These are phyloP conservation scores for Nakazawaea laoshanensis DNA, from an alignment of 805 yeast genomes.

Conservation along the genomic window DNA sequence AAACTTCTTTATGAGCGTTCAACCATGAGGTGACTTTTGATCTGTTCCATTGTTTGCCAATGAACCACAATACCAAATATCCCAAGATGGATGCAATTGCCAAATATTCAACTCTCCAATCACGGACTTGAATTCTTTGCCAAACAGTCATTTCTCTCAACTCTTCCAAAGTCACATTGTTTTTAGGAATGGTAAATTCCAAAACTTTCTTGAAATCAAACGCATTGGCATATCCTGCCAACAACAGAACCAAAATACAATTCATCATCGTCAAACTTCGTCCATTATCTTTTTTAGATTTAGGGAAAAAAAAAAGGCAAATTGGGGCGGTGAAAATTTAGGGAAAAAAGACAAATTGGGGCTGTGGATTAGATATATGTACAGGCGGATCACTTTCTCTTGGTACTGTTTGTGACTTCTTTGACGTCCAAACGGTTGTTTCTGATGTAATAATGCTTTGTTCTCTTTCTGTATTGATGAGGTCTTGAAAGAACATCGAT, in stretches of 20 bases:
- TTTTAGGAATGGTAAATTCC: slow-evolving; percentile 2
- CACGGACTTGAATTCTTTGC: slow-evolving; percentile 50
- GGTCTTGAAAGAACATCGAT: slow-evolving; percentile 77
- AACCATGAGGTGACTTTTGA: slow-evolving; percentile 46
- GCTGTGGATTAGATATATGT: too few species aligned
- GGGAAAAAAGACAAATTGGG: too few species aligned
- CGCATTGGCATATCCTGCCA: slow-evolving; percentile 3
- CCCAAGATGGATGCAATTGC: slow-evolving; percentile 42
- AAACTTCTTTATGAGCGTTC: slow-evolving; percentile 36
- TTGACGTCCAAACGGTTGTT: slow-evolving; percentile 69
- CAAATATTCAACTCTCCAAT: slow-evolving; percentile 70
- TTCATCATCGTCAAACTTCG: too few species aligned
- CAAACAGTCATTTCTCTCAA: slow-evolving; percentile 48
- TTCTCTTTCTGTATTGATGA: slow-evolving; percentile 61
- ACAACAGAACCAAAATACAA: too few species aligned
- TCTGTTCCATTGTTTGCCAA: slow-evolving; percentile 56
- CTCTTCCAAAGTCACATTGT: slow-evolving; percentile 35
- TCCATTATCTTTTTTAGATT: too few species aligned
- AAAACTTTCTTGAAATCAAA: slow-evolving; percentile 5
- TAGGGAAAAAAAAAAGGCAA: too few species aligned
- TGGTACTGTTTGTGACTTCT: slow-evolving; percentile 25
- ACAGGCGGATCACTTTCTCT: slow-evolving; percentile 2
- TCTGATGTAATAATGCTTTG: slow-evolving; percentile 87
- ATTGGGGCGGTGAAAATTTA: too few species aligned
- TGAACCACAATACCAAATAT: slow-evolving; percentile 40